Base-by-base conservation (phyloP, 164 flowering plant genomes). In the Brasenia schreberi region DNA sequence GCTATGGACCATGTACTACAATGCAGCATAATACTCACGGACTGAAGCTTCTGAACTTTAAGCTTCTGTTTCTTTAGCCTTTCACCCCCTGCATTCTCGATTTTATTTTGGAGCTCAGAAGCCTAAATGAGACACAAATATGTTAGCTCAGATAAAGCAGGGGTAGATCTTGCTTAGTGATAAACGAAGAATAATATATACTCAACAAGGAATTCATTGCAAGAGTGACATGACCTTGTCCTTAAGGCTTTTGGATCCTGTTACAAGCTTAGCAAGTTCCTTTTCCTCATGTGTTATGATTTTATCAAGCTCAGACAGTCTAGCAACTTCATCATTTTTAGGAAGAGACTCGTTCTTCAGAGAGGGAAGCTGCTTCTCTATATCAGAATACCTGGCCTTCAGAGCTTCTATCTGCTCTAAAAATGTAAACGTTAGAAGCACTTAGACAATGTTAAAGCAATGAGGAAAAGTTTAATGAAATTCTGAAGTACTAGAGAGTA, bases 51-150 rank as follows among this genome's bases (percentile, higher is more conserved):
- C 9, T 71, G 71, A 64, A 95, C 97, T 71, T 84, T 92, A 64
- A 77, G 65, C 75, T 83, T 89, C 58, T 95, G 99, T 18, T 62
- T 66, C 78, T 83, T 90, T 74, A 92, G 71, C 61, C 67, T 81
- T 74, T 92, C 97, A 59, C 99, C 99, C 17, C 99, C 99, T 49
- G 97, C 97, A 83, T 92, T 89, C 75, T 95, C 99, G 68, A 95
- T 87, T 71, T 81, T 85, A 45, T 53, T 79, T 72, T 95, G 99
- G 64, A 95, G 91, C 75, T 84, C 88, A 59, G 66, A 72, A 68
- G 92, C 96, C 99, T 95, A 19, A 17, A 78, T 66, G 53, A 2
- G 27, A 45, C 53, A 45, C 14, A 12, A 7, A 45, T 45, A 1
- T 7, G 5, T 45, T 45, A 45, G 53, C 7, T 45, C 53, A 45